Evolutionary conservation across 495 filamentous ascomycete genomes (phyloP).

Genomic region (Podospora anserina): DNA sequence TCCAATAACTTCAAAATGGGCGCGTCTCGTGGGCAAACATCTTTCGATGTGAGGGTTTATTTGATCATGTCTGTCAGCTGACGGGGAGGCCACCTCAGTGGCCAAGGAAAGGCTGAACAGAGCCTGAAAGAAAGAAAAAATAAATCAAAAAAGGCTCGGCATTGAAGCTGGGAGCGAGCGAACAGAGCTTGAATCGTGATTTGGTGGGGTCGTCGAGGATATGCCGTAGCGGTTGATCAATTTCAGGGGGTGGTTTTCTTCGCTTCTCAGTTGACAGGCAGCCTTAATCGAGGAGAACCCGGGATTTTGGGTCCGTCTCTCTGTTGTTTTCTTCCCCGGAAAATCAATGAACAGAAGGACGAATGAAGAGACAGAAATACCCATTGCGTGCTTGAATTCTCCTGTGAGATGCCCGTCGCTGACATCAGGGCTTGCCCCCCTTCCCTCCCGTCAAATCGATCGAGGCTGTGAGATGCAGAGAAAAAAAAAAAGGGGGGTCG

Average conservation of each 20-base stretch:
- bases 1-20: not conserved
- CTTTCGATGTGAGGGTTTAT: not conserved
- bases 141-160: not conserved
- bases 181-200: not conserved
- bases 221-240: not conserved
- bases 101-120: not conserved
- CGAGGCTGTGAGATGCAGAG: not conserved
- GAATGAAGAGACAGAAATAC: not conserved
- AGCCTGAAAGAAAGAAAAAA: not conserved
- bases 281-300: not conserved
- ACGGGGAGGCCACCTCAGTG: not conserved
- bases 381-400: not conserved
- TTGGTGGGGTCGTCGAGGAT: not conserved
- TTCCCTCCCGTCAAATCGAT: not conserved
- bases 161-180: not conserved
- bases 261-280: too few relatives aligned
- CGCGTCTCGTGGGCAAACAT: not conserved
- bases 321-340: not conserved
- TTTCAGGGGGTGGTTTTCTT: not conserved
- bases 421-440: not conserved
- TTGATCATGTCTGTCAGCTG: not conserved
- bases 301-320: not conserved
- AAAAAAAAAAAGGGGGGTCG: not conserved
- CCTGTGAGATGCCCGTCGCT: not conserved
- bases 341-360: not conserved